Conservation (phyloP, 495 filamentous ascomycete species). For the Schizothecium vesticola region DNA sequence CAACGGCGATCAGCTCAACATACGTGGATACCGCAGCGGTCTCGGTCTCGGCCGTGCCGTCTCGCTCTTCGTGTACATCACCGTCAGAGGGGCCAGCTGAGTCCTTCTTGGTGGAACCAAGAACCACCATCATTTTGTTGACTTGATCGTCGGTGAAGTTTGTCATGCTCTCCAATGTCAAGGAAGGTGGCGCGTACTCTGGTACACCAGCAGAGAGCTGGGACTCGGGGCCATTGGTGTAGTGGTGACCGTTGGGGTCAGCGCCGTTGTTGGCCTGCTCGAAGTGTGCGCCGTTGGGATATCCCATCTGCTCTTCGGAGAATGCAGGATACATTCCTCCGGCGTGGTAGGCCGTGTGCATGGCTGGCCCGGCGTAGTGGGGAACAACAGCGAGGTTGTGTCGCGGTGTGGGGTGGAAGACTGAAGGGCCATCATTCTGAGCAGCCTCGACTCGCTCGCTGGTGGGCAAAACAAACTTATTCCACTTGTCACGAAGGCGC, state of each 20-base stretch:
- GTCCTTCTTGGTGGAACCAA: constrained; percentile 6
- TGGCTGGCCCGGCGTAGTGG: constrained; percentile 6
- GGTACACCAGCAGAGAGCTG: constrained; percentile 69
- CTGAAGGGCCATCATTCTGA: constrained; percentile 38
- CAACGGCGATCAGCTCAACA: constrained; percentile 8
- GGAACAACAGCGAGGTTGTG: constrained; percentile 14
- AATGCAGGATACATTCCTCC: constrained; percentile 14
- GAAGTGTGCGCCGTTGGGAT: constrained; percentile 30
- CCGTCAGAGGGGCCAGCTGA: constrained; percentile 7
- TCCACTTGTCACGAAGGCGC: constrained; percentile 71
- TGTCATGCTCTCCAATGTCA: constrained; percentile 41
- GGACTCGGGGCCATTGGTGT: constrained; percentile 37
- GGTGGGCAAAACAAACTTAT: constrained; percentile 69
- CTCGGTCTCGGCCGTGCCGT: not conserved
- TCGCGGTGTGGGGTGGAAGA: constrained; percentile 9
- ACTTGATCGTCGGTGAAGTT: constrained; percentile 53
- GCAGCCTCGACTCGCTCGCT: constrained; percentile 39
- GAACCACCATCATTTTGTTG: constrained; percentile 34
- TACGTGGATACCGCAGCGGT: constrained; percentile 1
- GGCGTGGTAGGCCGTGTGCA: constrained; percentile 12
- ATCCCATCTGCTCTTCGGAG: constrained; percentile 23
- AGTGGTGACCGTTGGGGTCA: constrained; percentile 36
- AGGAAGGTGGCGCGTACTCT: constrained; percentile 62
- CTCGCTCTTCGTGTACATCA: not conserved
- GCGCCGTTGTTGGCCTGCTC: constrained; percentile 39